phyloP scores from a whole-genome alignment of 2,329 filamentous ascomycete genomes.

The Torrubiellomyces zombiae region DNA sequence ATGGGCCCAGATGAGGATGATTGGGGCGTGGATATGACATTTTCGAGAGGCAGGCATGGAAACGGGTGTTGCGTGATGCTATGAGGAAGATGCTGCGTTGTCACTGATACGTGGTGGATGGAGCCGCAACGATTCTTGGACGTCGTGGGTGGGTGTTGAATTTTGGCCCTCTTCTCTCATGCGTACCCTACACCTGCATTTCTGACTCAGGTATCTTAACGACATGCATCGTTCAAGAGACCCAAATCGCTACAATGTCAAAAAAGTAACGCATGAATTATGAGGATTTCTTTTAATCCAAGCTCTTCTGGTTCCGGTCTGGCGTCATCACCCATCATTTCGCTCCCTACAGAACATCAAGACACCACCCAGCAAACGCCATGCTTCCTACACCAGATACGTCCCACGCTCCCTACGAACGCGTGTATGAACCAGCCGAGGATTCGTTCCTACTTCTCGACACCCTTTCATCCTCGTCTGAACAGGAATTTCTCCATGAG shows the following conservation, averaged over 20 bases:
- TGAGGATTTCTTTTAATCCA: too few relatives aligned
- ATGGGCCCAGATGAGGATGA: slow-evolving; percentile 23
- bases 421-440: slow-evolving; percentile 88
- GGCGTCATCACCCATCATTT: neutral
- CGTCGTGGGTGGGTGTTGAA: too few relatives aligned
- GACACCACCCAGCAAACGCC: slow-evolving; percentile 4
- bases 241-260: too few relatives aligned
- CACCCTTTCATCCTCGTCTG: slow-evolving; percentile 58
- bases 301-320: neutral
- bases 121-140: too few relatives aligned
- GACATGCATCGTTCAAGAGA: too few relatives aligned
- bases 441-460: slow-evolving; percentile 92
- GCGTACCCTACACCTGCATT: too few relatives aligned
- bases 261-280: too few relatives aligned
- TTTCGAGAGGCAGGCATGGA: slow-evolving; percentile 7
- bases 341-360: slow-evolving; percentile 1
- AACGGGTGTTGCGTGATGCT: slow-evolving; percentile 14
- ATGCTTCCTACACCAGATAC: slow-evolving; percentile 95
- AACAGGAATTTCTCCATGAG: slow-evolving; percentile 49
- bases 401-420: slow-evolving; percentile 73
- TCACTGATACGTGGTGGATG: too few relatives aligned
- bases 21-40: slow-evolving; percentile 18
- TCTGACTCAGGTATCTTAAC: too few relatives aligned
- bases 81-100: slow-evolving; percentile 7
- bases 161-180: too few relatives aligned